Evolutionary conservation across 768 basidiomycete genomes (phyloP).

Genomic region (Erythrobasidium yunnanense): DNA sequence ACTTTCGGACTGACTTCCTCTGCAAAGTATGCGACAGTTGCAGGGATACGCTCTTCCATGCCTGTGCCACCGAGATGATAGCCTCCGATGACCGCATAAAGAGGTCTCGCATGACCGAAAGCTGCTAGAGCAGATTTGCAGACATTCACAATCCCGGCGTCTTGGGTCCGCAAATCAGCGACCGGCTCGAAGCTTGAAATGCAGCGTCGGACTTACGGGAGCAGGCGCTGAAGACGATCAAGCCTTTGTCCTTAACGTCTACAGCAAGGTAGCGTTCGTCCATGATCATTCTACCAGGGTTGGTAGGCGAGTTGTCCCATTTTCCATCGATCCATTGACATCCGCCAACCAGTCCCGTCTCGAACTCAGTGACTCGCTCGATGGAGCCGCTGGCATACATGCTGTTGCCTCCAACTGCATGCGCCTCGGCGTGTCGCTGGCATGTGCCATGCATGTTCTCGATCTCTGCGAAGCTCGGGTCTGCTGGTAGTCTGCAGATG

Average conservation of each 20-base stretch:
- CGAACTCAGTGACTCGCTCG: slow-evolving; percentile 57
- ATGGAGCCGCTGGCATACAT: slow-evolving; percentile 75
- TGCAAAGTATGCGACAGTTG: slow-evolving; percentile 62
- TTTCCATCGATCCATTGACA: slow-evolving; percentile 50
- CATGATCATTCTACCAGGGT: slow-evolving; percentile 53
- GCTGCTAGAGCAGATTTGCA: slow-evolving; percentile 56
- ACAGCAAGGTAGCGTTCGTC: slow-evolving; percentile 70
- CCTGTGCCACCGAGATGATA: slow-evolving; percentile 70
- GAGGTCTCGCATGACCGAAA: slow-evolving; percentile 51
- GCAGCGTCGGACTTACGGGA: slow-evolving; percentile 49
- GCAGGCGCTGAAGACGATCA: slow-evolving; percentile 59
- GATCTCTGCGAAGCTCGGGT: slow-evolving; percentile 64
- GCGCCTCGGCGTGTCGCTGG: slow-evolving; percentile 53
- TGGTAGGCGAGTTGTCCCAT: slow-evolving; percentile 32
- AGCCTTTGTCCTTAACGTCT: slow-evolving; percentile 68
- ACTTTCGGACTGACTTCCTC: slow-evolving; percentile 54
- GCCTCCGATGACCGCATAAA: slow-evolving; percentile 75
- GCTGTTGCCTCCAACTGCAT: slow-evolving; percentile 54
- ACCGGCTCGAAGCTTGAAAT: background rate
- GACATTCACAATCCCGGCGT: slow-evolving; percentile 79
- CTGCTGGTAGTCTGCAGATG: slow-evolving; percentile 53
- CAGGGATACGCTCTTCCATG: slow-evolving; percentile 52
- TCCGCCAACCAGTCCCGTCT: slow-evolving; percentile 58
- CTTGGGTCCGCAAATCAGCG: background rate
- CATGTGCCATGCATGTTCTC: slow-evolving; percentile 50